phyloP scores from a whole-genome alignment of 257 asterid species.

The Perilla frutescens region DNA sequence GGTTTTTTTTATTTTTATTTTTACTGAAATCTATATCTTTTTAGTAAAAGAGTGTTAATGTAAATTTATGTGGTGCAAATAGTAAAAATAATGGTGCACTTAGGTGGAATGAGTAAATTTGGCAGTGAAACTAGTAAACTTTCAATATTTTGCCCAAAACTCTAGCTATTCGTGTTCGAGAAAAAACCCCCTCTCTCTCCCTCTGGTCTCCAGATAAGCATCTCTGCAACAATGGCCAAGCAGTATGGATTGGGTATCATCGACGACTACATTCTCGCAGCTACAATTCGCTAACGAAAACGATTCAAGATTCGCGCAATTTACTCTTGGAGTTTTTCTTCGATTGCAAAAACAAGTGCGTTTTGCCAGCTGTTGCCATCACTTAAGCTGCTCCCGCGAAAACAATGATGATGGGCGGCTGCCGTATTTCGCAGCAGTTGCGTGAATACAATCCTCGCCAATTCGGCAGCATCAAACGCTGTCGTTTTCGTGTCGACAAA shows the following conservation, averaged over 20 bases:
- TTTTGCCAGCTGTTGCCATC: slow-evolving; percentile 1
- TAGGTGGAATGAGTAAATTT: no score
- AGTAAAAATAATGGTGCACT: no score
- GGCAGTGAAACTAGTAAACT: no score
- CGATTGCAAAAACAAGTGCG: neutral
- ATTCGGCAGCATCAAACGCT: slow-evolving; percentile 35
- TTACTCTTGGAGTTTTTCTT: neutral
- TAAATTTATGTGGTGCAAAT: no score
- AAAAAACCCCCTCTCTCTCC: neutral
- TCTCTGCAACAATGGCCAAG: slow-evolving; percentile 22
- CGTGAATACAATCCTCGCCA: slow-evolving; percentile 49
- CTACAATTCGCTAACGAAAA: neutral
- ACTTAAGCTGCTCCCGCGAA: neutral
- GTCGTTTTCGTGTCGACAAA: slow-evolving; percentile 13
- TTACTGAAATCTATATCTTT: no score
- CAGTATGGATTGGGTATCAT: neutral
- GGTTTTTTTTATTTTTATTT: no score
- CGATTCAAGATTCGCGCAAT: neutral
- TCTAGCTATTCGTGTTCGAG: no score
- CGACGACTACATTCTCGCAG: neutral
- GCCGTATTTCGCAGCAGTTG: slow-evolving; percentile 53
- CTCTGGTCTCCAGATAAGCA: slow-evolving; percentile 8
- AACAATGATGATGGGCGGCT: slow-evolving; percentile 45
- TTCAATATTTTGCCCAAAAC: no score
- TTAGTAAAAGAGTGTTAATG: no score